Evolutionary conservation across 306 rosid species (phyloP).

Genomic region (Dalbergia oliveri): DNA sequence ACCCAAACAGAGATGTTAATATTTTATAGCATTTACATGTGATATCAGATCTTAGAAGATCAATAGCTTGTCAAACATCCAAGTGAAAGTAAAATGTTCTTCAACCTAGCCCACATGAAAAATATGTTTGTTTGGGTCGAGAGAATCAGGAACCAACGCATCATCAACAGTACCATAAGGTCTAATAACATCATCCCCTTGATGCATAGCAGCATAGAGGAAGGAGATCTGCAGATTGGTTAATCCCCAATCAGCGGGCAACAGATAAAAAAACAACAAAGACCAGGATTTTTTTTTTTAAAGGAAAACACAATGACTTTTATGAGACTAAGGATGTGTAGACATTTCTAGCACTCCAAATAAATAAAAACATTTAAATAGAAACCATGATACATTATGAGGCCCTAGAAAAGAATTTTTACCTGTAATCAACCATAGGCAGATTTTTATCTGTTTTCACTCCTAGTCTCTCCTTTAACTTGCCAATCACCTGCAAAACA

Average conservation of each 20-base stretch:
- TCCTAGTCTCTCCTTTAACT: conserved; percentile 79
- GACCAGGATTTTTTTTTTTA: background rate
- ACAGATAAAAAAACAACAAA: conserved; percentile 14
- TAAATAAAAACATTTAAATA: conserved; percentile 19
- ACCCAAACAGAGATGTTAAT: background rate
- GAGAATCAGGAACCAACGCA: conserved; percentile 6
- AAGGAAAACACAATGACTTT: background rate
- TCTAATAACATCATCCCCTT: background rate
- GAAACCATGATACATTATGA: conserved; percentile 3
- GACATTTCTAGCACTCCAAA: conserved; percentile 29
- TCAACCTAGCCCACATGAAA: background rate
- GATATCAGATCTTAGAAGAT: conserved; percentile 10
- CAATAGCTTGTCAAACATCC: background rate
- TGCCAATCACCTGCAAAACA: conserved; percentile 72
- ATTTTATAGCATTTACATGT: background rate
- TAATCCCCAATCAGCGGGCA: conserved; percentile 6
- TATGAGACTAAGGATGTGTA: background rate
- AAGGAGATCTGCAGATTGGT: background rate
- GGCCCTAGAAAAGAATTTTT: conserved; percentile 1
- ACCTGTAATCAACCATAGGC: conserved; percentile 89
- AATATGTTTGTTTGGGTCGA: background rate
- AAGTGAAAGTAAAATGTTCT: background rate
- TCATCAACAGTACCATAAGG: background rate
- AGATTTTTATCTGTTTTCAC: conserved; percentile 62
- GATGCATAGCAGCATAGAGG: conserved; percentile 3